Base-by-base conservation (phyloP, 148 eudicot species). In the Heliosperma pusillum region DNA sequence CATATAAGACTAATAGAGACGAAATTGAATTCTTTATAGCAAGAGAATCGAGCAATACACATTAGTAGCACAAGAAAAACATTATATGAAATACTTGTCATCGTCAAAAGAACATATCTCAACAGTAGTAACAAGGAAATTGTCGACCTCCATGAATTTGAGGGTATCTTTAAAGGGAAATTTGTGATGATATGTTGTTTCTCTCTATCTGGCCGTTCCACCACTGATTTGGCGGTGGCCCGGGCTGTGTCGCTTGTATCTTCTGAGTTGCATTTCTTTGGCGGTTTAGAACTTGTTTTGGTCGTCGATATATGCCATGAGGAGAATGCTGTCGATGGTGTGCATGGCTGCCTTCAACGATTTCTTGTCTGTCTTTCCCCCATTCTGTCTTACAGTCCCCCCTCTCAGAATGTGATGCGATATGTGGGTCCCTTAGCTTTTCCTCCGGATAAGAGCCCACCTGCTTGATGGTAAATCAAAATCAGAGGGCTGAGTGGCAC, bases 171-270 rank as follows among this genome's bases (percentile, higher is more conserved):
- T 13, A 15, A 47, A 7, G 33, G 36, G 10, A 61, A 61, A 61
- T 33, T 61, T 26, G 66, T 61, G 66, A 61, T 61, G 66, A 61
- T 61, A 61, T 61, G 66, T 25, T 61, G 1, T 20, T 61, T 61
- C 33, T 24, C 66, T 10, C 33, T 61, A 1, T 11, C 19, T 61
- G 3, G 7, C 33, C 66, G 1, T 8, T 20, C 33, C 24, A 6
- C 24, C 66, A 24, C 33, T 7, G 26, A 10, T 25, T 6, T 11
- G 26, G 26, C 11, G 3, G 16, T 61, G 25, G 66, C 66, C 5
- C 66, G 12, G 33, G 66, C 66, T 36, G 30, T 61, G 19, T 61
- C 33, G 17, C 17, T 10, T 61, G 66, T 25, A 61, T 61, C 33
- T 61, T 25, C 66, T 24, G 66, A 61, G 17, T 5, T 61, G 66